These are phyloP conservation scores for Potentilla sterilis DNA, from an alignment of 306 rosid genomes.

Conservation along the genomic window DNA sequence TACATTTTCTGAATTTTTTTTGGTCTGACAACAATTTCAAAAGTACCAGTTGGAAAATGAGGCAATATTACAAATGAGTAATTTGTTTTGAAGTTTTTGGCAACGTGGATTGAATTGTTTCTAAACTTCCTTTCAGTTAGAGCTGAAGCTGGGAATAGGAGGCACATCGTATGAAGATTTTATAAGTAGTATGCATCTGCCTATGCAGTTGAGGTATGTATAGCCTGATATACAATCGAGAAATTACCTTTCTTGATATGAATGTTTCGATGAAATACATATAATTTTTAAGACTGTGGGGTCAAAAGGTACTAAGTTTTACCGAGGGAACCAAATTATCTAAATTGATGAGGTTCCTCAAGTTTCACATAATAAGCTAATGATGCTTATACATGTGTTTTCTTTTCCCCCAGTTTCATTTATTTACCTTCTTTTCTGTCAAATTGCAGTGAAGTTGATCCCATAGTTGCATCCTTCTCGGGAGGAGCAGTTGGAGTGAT, in stretches of 20 bases:
- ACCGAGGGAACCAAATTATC: neutral
- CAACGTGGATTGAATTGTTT: constrained; percentile 11
- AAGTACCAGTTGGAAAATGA: neutral
- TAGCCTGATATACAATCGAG: neutral
- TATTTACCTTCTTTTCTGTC: constrained; percentile 20
- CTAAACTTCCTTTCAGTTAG: constrained; percentile 55
- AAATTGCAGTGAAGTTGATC: constrained; percentile 86
- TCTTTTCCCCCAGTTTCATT: neutral
- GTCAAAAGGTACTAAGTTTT: neutral
- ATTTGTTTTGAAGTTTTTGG: neutral
- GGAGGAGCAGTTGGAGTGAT: constrained; percentile 97
- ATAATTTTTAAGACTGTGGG: neutral
- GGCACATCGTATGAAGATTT: neutral
- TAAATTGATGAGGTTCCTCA: neutral
- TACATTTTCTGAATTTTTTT: neutral
- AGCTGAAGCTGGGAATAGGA: constrained; percentile 84
- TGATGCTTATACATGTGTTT: neutral
- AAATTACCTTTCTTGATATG: neutral
- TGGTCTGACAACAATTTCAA: neutral
- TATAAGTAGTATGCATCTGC: constrained; percentile 63
- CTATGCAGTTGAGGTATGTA: constrained; percentile 90
- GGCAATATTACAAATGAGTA: neutral
- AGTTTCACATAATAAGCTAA: neutral
- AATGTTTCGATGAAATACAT: neutral
- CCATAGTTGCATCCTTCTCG: constrained; percentile 95